Base-by-base conservation (phyloP, 2,329 filamentous ascomycete genomes). In the Coniochaeta sp. region DNA sequence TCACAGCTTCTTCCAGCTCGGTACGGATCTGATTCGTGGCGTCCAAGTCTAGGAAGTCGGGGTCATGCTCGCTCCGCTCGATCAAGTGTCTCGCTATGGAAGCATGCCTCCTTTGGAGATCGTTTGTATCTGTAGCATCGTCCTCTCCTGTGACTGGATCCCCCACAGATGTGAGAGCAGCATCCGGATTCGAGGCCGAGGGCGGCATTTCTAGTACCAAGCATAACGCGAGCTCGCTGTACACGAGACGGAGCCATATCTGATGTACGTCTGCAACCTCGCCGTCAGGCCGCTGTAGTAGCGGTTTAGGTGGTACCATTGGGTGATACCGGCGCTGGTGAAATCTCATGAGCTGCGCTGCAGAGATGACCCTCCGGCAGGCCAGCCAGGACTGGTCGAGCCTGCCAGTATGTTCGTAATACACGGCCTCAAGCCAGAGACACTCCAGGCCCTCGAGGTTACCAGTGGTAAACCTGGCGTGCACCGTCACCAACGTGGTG, bases 401-500 rank as follows among this genome's bases (percentile, higher is more conserved):
- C 26, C 26, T 54, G 42, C 58, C 58, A 26, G 22, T 59, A 26
- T 55, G 58, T 59, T 54, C 58, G 32, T 59, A 30, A 55, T 59
- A 59, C 47, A 54, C 14, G 16, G 42, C 58, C 58, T 59, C 58
- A 28, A 59, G 44, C 42, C 58, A 59, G 34, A 59, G 58, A 54
- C 58, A 59, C 22, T 59, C 58, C 42, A 59, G 44, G 44, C 58
- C 58, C 28, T 59, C 58, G 30, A 32, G 30, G 22, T 16, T 54
- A 9, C 30, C 40, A 19, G 42, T 55, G 4, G 44, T 59, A 22
- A 59, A 59, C 44, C 26, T 36, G 44, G 54, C 44, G 44, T 59
- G 58, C 44, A 28, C 42, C n/a, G 58, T 59, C 44, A 59, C 58
- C 4, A 59, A 38, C 4, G 58, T 59, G 28, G 28, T 40, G 58